Conservation (phyloP, 371 early-diverging fungal species). For the Blastocladiella emersonii region DNA sequence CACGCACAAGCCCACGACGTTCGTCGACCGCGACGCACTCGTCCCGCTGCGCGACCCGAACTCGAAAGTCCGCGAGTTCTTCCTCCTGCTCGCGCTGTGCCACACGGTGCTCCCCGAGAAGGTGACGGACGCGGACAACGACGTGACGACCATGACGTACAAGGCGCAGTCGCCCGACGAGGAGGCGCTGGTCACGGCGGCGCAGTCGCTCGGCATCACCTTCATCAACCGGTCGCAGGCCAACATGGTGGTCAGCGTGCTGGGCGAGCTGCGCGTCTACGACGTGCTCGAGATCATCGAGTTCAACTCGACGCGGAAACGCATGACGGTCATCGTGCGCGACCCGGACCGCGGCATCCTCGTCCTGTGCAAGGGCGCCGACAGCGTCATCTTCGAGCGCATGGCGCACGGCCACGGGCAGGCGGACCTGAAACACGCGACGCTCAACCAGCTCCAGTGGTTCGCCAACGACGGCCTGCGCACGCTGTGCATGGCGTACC, state of each 20-base stretch:
- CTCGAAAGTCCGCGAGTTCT: conserved; percentile 51
- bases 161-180: conserved; percentile 75
- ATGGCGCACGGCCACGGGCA: conserved; percentile 28
- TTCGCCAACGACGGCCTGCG: conserved; percentile 71
- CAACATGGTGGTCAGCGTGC: conserved; percentile 19
- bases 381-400: conserved; percentile 75
- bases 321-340: conserved; percentile 81
- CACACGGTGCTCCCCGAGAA: conserved; percentile 85
- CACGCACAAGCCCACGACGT: neutral
- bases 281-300: conserved; percentile 67
- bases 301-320: conserved; percentile 85
- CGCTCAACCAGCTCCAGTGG: conserved; percentile 46
- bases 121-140: neutral
- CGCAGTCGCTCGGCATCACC: conserved; percentile 40
- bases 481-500: conserved; percentile 74
- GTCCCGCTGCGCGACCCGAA: conserved; percentile 4
- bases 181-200: conserved; percentile 60
- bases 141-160: conserved; percentile 19
- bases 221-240: conserved; percentile 10
- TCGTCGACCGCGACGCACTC: conserved; percentile 5
- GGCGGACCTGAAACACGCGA: conserved; percentile 30
- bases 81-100: conserved; percentile 73
- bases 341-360: conserved; percentile 60
- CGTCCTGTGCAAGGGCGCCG: conserved; percentile 92
- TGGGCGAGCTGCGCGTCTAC: conserved; percentile 34